Conservation (phyloP, 805 yeast genomes). For the Barnettozyma sucrosica region DNA sequence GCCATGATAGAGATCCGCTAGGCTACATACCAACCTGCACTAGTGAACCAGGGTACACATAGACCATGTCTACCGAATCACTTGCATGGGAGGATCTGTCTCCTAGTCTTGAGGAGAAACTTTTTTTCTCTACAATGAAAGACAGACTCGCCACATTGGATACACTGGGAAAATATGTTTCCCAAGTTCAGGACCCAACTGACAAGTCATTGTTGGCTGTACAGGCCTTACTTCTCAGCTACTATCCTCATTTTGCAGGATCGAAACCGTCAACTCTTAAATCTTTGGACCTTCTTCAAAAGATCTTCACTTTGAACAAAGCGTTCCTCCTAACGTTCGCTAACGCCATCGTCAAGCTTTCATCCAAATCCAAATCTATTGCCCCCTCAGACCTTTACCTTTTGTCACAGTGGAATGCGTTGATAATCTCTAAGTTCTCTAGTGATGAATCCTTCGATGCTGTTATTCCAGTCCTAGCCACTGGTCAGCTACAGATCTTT, state of each 20-base stretch:
- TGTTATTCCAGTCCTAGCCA: constrained; percentile 27
- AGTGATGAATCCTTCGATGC: constrained; percentile 23
- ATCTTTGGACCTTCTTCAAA: constrained; percentile 13
- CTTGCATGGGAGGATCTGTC: constrained; percentile 19
- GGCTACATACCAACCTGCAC: not conserved
- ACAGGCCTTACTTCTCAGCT: constrained; percentile 16
- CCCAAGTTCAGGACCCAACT: not conserved
- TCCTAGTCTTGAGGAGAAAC: constrained; percentile 17
- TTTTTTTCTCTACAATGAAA: constrained; percentile 18
- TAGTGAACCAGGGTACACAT: not conserved
- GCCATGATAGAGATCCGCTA: not conserved
- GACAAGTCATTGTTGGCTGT: constrained; percentile 15
- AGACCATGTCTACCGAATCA: constrained; percentile 6
- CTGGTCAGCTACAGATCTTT: constrained; percentile 31
- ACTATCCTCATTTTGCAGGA: constrained; percentile 14
- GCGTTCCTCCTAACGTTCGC: constrained; percentile 9
- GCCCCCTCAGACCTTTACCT: constrained; percentile 55
- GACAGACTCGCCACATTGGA: constrained; percentile 21
- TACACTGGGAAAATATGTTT: constrained; percentile 7
- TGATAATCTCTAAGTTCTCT: constrained; percentile 27
- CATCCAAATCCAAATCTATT: constrained; percentile 29
- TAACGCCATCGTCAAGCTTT: constrained; percentile 26
- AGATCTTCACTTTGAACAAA: constrained; percentile 11
- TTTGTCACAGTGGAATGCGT: constrained; percentile 51
- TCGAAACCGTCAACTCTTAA: constrained; percentile 2